Base-by-base conservation (phyloP, 73 alveolate species). In the Tetrahymena elliotti region DNA sequence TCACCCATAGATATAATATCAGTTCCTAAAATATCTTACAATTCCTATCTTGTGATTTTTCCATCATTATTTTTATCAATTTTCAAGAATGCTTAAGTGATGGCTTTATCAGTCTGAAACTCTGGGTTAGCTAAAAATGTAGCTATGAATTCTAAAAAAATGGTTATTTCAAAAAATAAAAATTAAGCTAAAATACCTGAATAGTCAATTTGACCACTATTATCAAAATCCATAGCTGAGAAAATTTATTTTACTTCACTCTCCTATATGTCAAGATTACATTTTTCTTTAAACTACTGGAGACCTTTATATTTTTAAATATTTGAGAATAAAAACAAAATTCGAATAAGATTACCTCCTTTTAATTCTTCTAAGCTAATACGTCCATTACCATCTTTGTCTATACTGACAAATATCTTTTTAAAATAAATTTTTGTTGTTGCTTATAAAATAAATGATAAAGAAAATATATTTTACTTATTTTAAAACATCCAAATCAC, bases 31-130 rank as follows among this genome's bases (percentile, higher is more conserved):
- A 94, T 33, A 33, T 94, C 53, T 13, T 68, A 38, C 33, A 94
- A 88, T 94, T 94, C 96, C 31, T 83, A 53, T 11, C 54, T 68
- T 94, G 68, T 38, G 7, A 94, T 88, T 53, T 84, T 47, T 8
- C 96, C 96, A 52, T 94, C 96, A 10, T 94, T 94, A 84, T 94
- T 84, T 88, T 94, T 94, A 52, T 94, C 96, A 94, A 53, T 33
- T 47, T 35, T 93, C 93, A 94, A 94, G 27, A 33, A 33, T n/a
- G 93, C 68, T 84, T 94, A 84, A 47, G 93, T 94, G 16, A 94
- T 84, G 92, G 68, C 96, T 35, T 84, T 88, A 88, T 94, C 96
- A 38, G 95, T 84, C 93, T 84, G 47, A 31, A 94, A 84, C 18
- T 94, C 96, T 40, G 93, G 52, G 15, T 84, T 27, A 5, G 93